Evolutionary conservation across 257 asterid species (phyloP), one percentile per base, ranked within the genome.

Genomic region (Solanum chiquidenum): DNA sequence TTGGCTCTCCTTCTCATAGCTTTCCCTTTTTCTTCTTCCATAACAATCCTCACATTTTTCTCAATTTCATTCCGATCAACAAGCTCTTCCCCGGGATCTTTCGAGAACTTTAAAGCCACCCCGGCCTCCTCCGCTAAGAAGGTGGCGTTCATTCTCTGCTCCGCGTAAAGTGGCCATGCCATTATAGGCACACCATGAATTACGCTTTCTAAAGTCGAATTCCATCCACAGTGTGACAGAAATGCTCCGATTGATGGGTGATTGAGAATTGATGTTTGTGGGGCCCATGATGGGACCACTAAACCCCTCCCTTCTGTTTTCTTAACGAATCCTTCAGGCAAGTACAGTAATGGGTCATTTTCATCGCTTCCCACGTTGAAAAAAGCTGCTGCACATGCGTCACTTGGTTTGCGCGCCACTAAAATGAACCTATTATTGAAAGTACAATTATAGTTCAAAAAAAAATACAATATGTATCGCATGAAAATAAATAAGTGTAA

Each of bases 101-200:
- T 46, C 74, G 49, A 75, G 25, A 86, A 83, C 85, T 76, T 87
- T 58, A 92, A 69, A 12, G 92, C 94, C 89, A 92, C 94, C 5
- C 91, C 93, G 0, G 86, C 73, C 16, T 90, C 94, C 92, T 91
- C 93, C 44, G 40, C 86, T 6, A 93, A 87, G 75, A 89, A 5
- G 9, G 91, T 31, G 3, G 94, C 90, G 9, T 93, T 92, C 95
- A 91, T 90, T 83, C 74, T 91, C 34, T 93, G 94, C 88, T 93
- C 94, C 0, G 93, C 94, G 25, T 87, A 92, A 14, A 93, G 90
- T 1, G 94, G 95, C 95, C 94, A 92, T 4, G 92, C 94, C 14
- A 92, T 87, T 5, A 93, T 89, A 3, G 95, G 95, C 29, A 93
- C 92, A 0, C 94, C 94, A 0, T 90, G 86, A 4, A 29, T 86